A percentile compares a stretch with the other conserved stretches of the same genome.
Conservation (phyloP, 345 rosid genomes). For the Cardamine chenopodiifolia region DNA sequence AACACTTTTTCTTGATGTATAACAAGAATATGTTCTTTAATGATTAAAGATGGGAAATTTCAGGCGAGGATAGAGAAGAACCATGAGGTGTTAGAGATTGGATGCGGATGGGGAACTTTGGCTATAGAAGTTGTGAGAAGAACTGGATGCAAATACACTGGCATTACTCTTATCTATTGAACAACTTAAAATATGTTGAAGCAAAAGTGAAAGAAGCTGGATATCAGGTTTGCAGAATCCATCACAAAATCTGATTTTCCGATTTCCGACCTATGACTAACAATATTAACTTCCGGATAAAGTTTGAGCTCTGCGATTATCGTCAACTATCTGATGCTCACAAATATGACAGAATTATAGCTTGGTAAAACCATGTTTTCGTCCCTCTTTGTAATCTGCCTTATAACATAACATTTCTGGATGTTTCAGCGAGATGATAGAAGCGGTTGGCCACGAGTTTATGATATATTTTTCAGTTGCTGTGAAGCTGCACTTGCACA, state of each 20-base stretch:
- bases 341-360: constrained; percentile 73
- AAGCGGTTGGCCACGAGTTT: constrained; percentile 79
- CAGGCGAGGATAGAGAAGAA: constrained; percentile 61
- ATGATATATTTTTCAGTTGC: constrained; percentile 68
- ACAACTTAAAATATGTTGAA: constrained; percentile 71
- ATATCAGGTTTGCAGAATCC: constrained; percentile 56
- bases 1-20: background rate
- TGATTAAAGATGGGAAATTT: background rate
- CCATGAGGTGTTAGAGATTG: constrained; percentile 78
- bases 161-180: constrained; percentile 78
- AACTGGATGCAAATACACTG: constrained; percentile 86
- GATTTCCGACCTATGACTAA: background rate
- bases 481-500: constrained; percentile 72
- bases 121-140: constrained; percentile 76
- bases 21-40: background rate
- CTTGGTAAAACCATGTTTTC: constrained; percentile 52
- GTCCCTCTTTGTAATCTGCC: background rate
- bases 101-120: constrained; percentile 89
- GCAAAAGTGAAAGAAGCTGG: constrained; percentile 76
- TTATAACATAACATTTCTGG: background rate
- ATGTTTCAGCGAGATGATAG: constrained; percentile 79
- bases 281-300: constrained; percentile 33
- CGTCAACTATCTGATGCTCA: constrained; percentile 55
- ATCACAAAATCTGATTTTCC: background rate
- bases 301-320: constrained; percentile 66